Evolutionary conservation across 139 green algal genomes (phyloP).

Genomic region (Coelastrella sp.): DNA sequence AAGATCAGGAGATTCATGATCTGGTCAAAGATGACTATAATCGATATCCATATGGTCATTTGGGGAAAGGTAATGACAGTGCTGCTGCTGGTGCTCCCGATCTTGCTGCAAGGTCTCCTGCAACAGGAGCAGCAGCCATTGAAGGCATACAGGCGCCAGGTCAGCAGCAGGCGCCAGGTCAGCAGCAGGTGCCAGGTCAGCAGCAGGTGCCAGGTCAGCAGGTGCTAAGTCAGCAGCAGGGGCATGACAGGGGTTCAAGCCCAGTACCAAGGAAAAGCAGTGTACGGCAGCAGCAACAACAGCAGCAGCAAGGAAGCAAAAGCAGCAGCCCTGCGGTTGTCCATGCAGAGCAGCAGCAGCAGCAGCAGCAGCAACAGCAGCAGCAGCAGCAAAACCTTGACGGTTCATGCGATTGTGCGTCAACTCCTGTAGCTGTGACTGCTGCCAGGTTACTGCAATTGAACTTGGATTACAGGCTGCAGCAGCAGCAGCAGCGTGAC

Average conservation of each 20-base stretch:
- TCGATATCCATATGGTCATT: too few relatives aligned
- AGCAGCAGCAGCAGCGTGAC: neutral
- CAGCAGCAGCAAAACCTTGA: neutral
- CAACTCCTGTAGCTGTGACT: too few relatives aligned
- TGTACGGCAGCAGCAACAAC: neutral
- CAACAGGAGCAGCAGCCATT: neutral
- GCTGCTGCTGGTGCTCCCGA: neutral
- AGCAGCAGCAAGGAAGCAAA: neutral
- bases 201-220: neutral
- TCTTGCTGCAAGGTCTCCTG: neutral
- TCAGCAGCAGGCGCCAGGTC: neutral
- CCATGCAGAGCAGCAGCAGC: neutral
- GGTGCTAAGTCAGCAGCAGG: slow-evolving; percentile 6
- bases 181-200: neutral
- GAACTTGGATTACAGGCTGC: too few relatives aligned
- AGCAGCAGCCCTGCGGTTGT: neutral
- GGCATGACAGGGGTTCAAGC: too few relatives aligned
- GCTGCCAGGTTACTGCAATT: too few relatives aligned
- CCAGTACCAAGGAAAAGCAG: neutral
- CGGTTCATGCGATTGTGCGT: too few relatives aligned
- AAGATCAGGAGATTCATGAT: too few relatives aligned
- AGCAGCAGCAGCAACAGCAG: neutral
- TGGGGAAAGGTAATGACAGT: neutral
- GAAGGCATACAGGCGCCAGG: neutral
- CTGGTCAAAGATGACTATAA: too few relatives aligned